phyloP scores from a whole-genome alignment of 129 eudicot genomes.

The Artemisia tridentata region DNA sequence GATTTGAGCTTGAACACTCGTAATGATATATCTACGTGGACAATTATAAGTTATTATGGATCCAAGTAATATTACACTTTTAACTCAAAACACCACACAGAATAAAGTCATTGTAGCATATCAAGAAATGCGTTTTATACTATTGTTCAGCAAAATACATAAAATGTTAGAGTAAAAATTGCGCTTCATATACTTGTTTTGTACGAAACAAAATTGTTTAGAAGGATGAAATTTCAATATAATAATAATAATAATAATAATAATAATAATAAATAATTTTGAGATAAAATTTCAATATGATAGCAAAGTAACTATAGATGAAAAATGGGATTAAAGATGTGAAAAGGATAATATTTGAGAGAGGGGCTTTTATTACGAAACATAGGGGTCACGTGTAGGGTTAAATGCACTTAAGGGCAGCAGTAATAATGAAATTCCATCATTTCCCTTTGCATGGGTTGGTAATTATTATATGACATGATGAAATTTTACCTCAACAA shows the following conservation, averaged over 20 bases:
- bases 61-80: neutral
- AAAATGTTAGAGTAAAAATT: too few relatives aligned
- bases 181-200: too few relatives aligned
- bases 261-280: too few relatives aligned
- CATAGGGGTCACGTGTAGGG: slow-evolving; percentile 55
- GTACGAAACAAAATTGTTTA: neutral
- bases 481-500: slow-evolving; percentile 34
- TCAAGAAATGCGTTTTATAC: neutral
- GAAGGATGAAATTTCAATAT: neutral
- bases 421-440: slow-evolving; percentile 43
- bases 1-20: neutral
- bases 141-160: too few relatives aligned
- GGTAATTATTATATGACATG: slow-evolving; percentile 44
- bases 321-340: slow-evolving; percentile 28
- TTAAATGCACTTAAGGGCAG: slow-evolving; percentile 42
- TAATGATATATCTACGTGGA: slow-evolving; percentile 13
- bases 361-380: slow-evolving; percentile 43
- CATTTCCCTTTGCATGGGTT: slow-evolving; percentile 48
- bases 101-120: neutral
- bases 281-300: too few relatives aligned
- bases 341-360: slow-evolving; percentile 24
- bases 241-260: neutral
- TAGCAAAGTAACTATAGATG: neutral
- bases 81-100: neutral
- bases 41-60: neutral